Conservation (phyloP, 129 eudicot genomes). For the Dittrichia graveolens region DNA sequence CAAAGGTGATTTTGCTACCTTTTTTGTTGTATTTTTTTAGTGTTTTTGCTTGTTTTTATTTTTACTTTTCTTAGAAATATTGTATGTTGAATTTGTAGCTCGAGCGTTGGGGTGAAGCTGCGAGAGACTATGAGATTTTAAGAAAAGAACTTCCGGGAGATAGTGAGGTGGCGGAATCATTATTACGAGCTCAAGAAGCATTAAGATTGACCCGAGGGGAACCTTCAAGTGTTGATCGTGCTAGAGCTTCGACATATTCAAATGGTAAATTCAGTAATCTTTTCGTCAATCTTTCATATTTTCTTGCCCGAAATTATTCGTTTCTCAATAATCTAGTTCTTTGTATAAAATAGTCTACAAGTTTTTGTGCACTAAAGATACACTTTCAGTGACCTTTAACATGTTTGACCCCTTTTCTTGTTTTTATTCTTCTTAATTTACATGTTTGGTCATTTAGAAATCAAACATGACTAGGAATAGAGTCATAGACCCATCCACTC, state of each 20-base stretch:
- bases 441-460: no score
- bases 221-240: constrained; percentile 34
- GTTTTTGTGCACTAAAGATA: no score
- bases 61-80: neutral
- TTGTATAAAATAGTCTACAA: no score
- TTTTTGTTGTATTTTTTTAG: neutral
- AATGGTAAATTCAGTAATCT: constrained; percentile 35
- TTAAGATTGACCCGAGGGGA: constrained; percentile 47
- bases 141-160: constrained; percentile 59
- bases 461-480: no score
- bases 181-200: constrained; percentile 53
- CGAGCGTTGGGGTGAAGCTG: constrained; percentile 57
- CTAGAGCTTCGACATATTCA: constrained; percentile 30
- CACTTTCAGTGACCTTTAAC: no score
- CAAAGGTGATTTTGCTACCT: constrained; percentile 38
- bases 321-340: no score
- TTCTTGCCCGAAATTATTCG: neutral
- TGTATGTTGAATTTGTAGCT: constrained; percentile 39
- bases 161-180: constrained; percentile 54
- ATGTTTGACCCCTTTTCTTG: no score
- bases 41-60: neutral
- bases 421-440: no score
- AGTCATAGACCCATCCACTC: no score
- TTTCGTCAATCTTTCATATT: constrained; percentile 8
- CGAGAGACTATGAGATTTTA: constrained; percentile 54